These are phyloP conservation scores for Graphiopsis chlorocephala DNA, from an alignment of 2,329 filamentous ascomycete genomes.

Conservation along the genomic window DNA sequence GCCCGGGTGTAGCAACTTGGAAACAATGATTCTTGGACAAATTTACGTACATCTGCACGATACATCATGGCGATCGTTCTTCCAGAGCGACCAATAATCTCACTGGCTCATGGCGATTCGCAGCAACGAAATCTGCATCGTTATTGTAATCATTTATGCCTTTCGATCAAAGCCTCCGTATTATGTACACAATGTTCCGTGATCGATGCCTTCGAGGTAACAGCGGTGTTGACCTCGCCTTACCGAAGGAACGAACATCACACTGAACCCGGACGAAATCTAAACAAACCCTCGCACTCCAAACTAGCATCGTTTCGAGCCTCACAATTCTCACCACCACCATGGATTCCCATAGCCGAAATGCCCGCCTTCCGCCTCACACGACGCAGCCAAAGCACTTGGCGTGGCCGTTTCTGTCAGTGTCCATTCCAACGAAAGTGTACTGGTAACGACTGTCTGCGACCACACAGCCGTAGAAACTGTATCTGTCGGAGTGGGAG, in stretches of 20 bases:
- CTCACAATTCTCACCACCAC: neutral
- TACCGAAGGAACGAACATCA: neutral
- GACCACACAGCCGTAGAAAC: conserved; percentile 26
- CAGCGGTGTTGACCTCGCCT: neutral
- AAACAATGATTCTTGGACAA: neutral
- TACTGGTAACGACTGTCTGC: conserved; percentile 32
- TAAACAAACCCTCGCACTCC: neutral
- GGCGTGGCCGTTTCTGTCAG: conserved; percentile 37
- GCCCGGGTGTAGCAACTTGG: no score
- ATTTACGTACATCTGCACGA: neutral
- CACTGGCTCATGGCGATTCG: no score
- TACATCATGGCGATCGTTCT: neutral
- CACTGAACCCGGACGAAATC: neutral
- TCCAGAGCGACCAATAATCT: neutral
- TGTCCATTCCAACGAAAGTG: conserved; percentile 33
- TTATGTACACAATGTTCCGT: no score
- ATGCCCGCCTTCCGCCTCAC: conserved; percentile 36
- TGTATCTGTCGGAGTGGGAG: conserved; percentile 38
- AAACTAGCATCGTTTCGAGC: neutral
- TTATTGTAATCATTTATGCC: neutral
- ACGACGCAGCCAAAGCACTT: conserved; percentile 34
- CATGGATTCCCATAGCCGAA: conserved; percentile 15
- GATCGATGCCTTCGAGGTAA: neutral
- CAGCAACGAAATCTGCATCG: no score
- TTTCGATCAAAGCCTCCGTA: neutral